Conservation (phyloP, 805 yeast species). For the Yarrowia alimentaria region DNA sequence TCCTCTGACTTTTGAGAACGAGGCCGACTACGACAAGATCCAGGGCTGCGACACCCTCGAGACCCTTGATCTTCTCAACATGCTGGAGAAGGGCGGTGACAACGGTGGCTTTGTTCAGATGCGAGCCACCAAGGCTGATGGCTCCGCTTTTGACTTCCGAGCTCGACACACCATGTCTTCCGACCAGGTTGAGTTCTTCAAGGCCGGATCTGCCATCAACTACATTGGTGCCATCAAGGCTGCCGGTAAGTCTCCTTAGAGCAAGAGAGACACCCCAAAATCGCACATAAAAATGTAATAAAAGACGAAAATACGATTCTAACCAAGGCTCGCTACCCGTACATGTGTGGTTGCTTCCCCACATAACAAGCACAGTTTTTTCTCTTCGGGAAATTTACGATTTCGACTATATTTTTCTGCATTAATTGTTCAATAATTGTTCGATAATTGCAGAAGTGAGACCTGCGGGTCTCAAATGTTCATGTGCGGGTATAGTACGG, state of each 20-base stretch:
- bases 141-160: conserved; percentile 64
- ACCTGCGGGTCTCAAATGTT: no score
- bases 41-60: conserved; percentile 73
- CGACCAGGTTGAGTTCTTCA: conserved; percentile 94
- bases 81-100: conserved; percentile 78
- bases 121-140: conserved; percentile 69
- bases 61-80: conserved; percentile 69
- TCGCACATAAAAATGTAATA: conserved; percentile 6
- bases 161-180: conserved; percentile 95
- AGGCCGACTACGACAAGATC: conserved; percentile 80
- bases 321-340: no score
- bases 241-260: conserved; percentile 20
- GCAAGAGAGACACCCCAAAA: conserved; percentile 15
- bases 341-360: no score
- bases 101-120: conserved; percentile 80
- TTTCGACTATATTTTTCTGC: no score
- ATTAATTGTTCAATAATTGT: no score
- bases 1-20: conserved; percentile 89
- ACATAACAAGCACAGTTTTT: no score
- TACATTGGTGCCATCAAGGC: conserved; percentile 56
- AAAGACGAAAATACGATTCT: background rate
- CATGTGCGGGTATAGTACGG: no score
- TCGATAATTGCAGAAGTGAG: no score
- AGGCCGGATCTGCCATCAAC: conserved; percentile 96
- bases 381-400: no score